phyloP scores from a whole-genome alignment of 129 eudicot species.

The carrot (Daucus carota) region DNA sequence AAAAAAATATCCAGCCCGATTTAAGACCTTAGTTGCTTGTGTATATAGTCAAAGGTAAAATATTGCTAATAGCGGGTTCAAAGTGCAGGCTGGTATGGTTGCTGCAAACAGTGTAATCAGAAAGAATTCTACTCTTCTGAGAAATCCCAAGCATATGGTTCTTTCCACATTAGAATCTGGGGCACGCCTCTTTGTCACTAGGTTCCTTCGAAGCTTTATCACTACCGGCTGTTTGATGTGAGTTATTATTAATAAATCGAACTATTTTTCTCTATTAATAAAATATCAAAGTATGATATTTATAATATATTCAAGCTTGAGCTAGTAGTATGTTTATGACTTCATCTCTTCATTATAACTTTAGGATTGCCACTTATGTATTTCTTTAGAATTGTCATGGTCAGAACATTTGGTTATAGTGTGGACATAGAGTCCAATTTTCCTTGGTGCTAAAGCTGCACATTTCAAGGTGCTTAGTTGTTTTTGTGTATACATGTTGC shows the following conservation, averaged over 20 bases:
- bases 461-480: too few relatives aligned
- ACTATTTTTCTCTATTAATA: background rate
- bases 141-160: conserved; percentile 91
- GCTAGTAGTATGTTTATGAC: background rate
- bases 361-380: too few relatives aligned
- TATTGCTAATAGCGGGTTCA: background rate
- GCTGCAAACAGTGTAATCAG: conserved; percentile 62
- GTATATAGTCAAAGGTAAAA: background rate
- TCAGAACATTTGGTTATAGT: too few relatives aligned
- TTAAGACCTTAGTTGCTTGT: background rate
- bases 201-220: conserved; percentile 58
- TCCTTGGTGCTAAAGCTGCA: too few relatives aligned
- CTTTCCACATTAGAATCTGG: conserved; percentile 71
- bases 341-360: background rate
- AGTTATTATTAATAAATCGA: conserved; percentile 23
- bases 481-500: too few relatives aligned
- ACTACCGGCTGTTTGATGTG: conserved; percentile 67
- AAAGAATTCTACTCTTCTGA: conserved; percentile 32
- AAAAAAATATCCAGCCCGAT: background rate
- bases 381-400: too few relatives aligned
- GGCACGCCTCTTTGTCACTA: conserved; percentile 63
- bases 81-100: conserved; percentile 61
- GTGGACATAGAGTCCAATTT: too few relatives aligned
- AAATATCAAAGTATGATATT: background rate
- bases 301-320: background rate